These are phyloP conservation scores for Aspergillus haitiensis DNA, from an alignment of 495 filamentous ascomycete species.

Conservation along the genomic window DNA sequence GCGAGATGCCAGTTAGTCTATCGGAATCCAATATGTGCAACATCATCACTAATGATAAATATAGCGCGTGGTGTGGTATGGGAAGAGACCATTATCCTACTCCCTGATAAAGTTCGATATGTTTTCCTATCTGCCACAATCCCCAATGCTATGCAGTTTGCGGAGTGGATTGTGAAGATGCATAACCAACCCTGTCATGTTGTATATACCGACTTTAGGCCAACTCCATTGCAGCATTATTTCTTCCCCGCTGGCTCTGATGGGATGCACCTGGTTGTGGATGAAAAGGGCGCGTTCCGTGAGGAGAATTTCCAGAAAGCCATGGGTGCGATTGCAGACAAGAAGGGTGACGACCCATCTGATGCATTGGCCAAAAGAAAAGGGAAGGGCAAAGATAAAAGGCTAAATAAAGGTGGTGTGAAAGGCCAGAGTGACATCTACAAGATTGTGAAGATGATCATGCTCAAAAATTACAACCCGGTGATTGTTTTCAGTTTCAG, in stretches of 20 bases:
- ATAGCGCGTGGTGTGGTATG: slow-evolving; percentile 88
- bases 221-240: slow-evolving; percentile 94
- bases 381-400: slow-evolving; percentile 88
- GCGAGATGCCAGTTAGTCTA: slow-evolving; percentile 69
- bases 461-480: slow-evolving; percentile 91
- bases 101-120: slow-evolving; percentile 97
- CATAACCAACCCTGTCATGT: slow-evolving; percentile 97
- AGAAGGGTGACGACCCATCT: slow-evolving; percentile 78
- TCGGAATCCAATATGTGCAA: background rate
- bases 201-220: slow-evolving; percentile 96
- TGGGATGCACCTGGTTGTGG: slow-evolving; percentile 91
- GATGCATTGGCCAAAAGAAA: slow-evolving; percentile 76
- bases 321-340: slow-evolving; percentile 85
- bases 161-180: slow-evolving; percentile 97
- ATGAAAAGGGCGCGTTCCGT: slow-evolving; percentile 92
- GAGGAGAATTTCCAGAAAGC: slow-evolving; percentile 97
- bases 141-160: slow-evolving; percentile 98
- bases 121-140: slow-evolving; percentile 99
- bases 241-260: slow-evolving; percentile 93
- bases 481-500: slow-evolving; percentile 99
- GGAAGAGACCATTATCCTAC: slow-evolving; percentile 97
- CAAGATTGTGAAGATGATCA: slow-evolving; percentile 98
- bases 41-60: slow-evolving; percentile 17
- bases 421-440: slow-evolving; percentile 79
- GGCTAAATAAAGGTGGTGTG: slow-evolving; percentile 79